Percentiles rank a stretch among this genome's conserved stretches.
phyloP scores from a whole-genome alignment of 768 basidiomycete species.

The Mrakia blollopis region DNA sequence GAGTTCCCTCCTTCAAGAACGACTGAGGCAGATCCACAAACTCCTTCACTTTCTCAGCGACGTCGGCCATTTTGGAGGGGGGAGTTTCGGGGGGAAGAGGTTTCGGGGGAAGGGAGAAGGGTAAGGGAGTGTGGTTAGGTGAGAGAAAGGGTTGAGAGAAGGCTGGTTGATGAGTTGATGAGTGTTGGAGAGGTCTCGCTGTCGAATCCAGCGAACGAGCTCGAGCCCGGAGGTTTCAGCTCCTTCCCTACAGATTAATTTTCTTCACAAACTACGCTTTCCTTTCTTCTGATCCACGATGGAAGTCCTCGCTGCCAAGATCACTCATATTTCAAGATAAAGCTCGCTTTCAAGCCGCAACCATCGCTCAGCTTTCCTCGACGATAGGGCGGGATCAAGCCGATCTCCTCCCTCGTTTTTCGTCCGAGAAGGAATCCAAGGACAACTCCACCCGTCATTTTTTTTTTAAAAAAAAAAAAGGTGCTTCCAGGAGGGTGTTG shows the following conservation, averaged over 20 bases:
- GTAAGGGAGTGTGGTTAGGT: background rate
- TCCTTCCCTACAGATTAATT: background rate
- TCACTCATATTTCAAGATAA: background rate
- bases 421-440: too few relatives aligned
- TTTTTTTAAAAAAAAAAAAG: too few relatives aligned
- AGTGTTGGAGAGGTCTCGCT: background rate
- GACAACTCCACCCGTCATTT: too few relatives aligned
- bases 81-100: background rate
- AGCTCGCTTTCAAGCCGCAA: background rate
- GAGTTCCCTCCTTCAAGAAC: slow-evolving; percentile 87
- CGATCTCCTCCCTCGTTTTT: too few relatives aligned
- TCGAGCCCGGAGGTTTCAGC: background rate
- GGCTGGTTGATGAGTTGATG: background rate
- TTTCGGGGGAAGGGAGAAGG: too few relatives aligned
- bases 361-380: background rate
- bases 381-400: background rate
- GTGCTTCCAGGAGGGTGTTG: too few relatives aligned
- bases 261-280: background rate
- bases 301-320: background rate
- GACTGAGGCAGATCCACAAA: slow-evolving; percentile 86
- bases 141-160: background rate
- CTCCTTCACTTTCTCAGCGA: slow-evolving; percentile 88
- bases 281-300: background rate
- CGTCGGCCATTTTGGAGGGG: slow-evolving; percentile 11
- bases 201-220: too few relatives aligned